Conservation (phyloP, 208 protist genomes). For the Wallacemonas sp. region DNA sequence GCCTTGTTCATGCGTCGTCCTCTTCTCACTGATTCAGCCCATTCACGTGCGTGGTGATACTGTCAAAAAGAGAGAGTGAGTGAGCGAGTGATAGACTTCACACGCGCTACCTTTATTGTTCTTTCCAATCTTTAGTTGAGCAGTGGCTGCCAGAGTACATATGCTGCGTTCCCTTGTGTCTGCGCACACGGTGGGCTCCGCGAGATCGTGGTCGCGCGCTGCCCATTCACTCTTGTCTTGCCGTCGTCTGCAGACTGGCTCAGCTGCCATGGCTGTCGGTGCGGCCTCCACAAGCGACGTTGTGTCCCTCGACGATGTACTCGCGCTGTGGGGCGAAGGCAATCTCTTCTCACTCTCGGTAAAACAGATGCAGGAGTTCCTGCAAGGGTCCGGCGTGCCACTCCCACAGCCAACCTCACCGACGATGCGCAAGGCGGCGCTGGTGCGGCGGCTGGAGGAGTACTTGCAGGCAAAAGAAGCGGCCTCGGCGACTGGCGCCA, state of each 20-base stretch:
- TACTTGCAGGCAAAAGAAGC: constrained; percentile 61
- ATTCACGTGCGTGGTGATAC: too few relatives aligned
- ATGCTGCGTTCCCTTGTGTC: constrained; percentile 21
- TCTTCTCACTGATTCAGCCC: too few relatives aligned
- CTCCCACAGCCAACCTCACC: neutral
- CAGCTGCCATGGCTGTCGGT: constrained; percentile 2
- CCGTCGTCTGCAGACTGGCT: neutral
- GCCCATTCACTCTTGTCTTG: neutral
- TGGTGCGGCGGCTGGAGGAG: constrained; percentile 87
- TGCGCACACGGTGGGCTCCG: too few relatives aligned
- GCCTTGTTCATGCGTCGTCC: too few relatives aligned
- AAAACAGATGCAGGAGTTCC: constrained; percentile 74
- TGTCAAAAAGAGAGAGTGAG: too few relatives aligned
- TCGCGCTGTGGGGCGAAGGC: constrained; percentile 89
- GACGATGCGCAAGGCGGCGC: constrained; percentile 59
- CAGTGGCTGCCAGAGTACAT: too few relatives aligned
- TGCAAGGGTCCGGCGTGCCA: constrained; percentile 30
- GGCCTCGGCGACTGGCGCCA: constrained; percentile 1
- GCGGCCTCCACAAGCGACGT: neutral
- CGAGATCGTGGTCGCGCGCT: neutral
- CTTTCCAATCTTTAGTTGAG: too few relatives aligned
- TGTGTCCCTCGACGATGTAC: constrained; percentile 69
- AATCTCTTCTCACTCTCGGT: constrained; percentile 90
- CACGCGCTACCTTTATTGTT: too few relatives aligned
- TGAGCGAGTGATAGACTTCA: too few relatives aligned